Evolutionary conservation across 73 alveolate genomes (phyloP).

Genomic region (Stentor roeselii): DNA sequence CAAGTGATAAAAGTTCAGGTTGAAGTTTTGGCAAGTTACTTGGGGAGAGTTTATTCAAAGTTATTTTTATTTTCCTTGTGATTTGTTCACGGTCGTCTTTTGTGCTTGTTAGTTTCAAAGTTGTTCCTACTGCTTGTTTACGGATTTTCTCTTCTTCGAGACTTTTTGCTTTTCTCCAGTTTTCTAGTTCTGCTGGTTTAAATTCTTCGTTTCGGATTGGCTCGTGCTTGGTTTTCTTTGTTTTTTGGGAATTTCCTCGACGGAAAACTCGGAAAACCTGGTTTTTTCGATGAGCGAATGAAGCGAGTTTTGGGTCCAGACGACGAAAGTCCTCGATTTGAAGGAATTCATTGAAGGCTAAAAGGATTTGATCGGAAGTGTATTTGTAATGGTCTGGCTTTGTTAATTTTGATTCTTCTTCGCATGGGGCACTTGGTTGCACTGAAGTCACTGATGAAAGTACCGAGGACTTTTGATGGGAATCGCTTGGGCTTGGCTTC

Average conservation of each 20-base stretch:
- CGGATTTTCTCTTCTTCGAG: conserved; percentile 25
- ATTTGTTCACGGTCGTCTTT: not conserved
- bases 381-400: not conserved
- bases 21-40: conserved; percentile 24
- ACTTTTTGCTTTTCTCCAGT: conserved; percentile 19
- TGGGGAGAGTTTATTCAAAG: conserved; percentile 29
- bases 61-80: not conserved
- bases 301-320: not conserved
- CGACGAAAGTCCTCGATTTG: not conserved
- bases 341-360: not conserved
- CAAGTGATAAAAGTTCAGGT: not conserved
- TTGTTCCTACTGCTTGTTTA: conserved; percentile 6
- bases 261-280: not conserved
- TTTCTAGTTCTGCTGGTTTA: not conserved
- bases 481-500: not conserved
- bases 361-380: not conserved
- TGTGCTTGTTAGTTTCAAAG: not conserved
- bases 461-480: not conserved
- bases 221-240: not conserved
- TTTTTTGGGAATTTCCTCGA: not conserved
- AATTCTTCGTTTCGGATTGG: not conserved
- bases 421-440: not conserved
- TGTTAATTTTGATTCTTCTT: not conserved
- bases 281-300: not conserved
- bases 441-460: not conserved